Conservation (phyloP, 106 monocot species). For the Triglochin maritima region DNA sequence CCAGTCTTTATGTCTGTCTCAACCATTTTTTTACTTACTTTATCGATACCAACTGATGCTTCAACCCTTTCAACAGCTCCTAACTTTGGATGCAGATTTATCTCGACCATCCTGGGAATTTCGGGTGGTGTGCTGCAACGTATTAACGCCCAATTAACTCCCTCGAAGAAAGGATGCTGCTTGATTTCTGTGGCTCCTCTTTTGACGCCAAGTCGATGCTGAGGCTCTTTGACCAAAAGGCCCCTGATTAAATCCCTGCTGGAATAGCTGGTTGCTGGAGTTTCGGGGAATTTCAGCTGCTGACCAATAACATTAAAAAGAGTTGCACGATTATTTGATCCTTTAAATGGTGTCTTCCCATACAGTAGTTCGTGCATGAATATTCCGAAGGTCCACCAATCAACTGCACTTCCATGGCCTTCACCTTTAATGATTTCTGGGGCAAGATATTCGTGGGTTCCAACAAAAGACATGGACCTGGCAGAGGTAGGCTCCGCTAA, state of each 20-base stretch:
- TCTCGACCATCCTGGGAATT: constrained; percentile 7
- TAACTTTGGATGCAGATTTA: constrained; percentile 2
- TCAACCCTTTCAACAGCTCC: neutral
- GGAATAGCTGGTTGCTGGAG: constrained; percentile 20
- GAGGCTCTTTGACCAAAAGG: constrained; percentile 29
- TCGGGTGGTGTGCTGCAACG: constrained; percentile 25
- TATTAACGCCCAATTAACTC: constrained; percentile 29
- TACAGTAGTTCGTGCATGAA: constrained; percentile 26
- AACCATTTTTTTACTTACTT: constrained; percentile 10
- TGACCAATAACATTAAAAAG: constrained; percentile 30
- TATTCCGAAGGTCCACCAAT: constrained; percentile 37
- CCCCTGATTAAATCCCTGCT: constrained; percentile 26
- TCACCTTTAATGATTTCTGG: constrained; percentile 34
- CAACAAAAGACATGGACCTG: constrained; percentile 29
- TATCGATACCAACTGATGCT: neutral
- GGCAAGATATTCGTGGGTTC: constrained; percentile 30
- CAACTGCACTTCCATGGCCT: constrained; percentile 31
- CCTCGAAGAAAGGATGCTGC: constrained; percentile 33
- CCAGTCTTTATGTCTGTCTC: constrained; percentile 9
- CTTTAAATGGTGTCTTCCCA: constrained; percentile 32
- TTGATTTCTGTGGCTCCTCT: constrained; percentile 34
- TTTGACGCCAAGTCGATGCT: constrained; percentile 28
- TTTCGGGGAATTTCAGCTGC: constrained; percentile 24
- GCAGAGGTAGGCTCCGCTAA: constrained; percentile 25
- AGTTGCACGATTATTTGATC: constrained; percentile 27